Base-by-base conservation (phyloP, 192 early-diverging fungal genomes). In the Glomus cerebriforme region DNA sequence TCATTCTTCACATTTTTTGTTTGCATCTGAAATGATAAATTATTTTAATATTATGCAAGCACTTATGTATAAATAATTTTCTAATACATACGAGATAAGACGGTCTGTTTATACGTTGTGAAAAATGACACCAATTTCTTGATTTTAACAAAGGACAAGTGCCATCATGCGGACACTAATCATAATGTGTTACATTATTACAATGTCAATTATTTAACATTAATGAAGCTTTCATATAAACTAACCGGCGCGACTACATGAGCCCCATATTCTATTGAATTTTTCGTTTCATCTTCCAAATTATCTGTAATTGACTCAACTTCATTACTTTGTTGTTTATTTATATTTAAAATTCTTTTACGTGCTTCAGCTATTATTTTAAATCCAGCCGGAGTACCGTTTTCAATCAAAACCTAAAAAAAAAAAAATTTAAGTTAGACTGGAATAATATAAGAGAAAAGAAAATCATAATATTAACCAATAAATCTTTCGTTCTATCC, bases 171-270 rank as follows among this genome's bases (percentile, higher is more conserved):
- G 94, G 90, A 74, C 94, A 92, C 81, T 92, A 82, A 19, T 5
- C 5, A 83, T 12, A 70, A 59, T 59, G 34, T 32, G 17, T 47
- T 43, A 27, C 22, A 34, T 31, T 37, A 34, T 35, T 31, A 34
- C 6, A 1, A 49, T 75, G 74, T 78, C 15, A 77, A 66, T 77
- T 13, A 73, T 6, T 15, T 35, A 31, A 43, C 26, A 7, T 35
- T 37, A 24, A 75, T 12, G 27, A 27, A 54, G 7, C 39, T 15
- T 58, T 2, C 0, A 45, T 47, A 54, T 47, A 31, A 26, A 31
- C 45, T 27, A 88, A 92, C 91, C 29, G 95, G 95, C 39, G 92
- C 94, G 26, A 97, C 82, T n/a, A 94, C 92, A 81, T 96, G 92
- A 15, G 84, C 87, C 0, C 75, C 81, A 5, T 63, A 45, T 69